These are phyloP conservation scores for Cichorium intybus DNA, from an alignment of 140 eudicot genomes.

Conservation along the genomic window DNA sequence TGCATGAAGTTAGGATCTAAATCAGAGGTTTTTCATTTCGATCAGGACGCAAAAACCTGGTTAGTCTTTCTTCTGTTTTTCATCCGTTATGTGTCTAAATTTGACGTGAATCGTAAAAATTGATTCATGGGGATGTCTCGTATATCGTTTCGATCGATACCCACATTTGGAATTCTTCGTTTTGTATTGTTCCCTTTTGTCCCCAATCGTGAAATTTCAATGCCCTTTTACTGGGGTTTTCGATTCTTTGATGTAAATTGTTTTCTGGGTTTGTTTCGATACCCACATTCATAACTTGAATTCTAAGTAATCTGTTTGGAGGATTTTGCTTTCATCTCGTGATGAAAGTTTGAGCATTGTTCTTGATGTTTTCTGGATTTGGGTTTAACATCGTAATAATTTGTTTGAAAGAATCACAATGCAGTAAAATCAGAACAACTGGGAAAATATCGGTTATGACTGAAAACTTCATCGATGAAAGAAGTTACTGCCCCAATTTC, in stretches of 20 bases:
- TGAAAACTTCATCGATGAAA: neutral
- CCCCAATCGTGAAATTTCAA: conserved; percentile 19
- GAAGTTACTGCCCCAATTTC: neutral
- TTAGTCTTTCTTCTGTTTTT: conserved; percentile 22
- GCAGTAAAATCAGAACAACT: neutral
- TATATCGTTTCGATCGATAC: conserved; percentile 13
- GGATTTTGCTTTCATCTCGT: conserved; percentile 3
- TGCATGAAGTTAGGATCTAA: conserved; percentile 69
- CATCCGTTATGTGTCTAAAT: neutral
- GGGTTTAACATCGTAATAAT: conserved; percentile 4
- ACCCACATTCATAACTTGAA: conserved; percentile 17
- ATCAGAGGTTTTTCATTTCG: conserved; percentile 52
- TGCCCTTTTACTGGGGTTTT: neutral
- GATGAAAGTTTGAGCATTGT: conserved; percentile 8
- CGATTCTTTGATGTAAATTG: conserved; percentile 9
- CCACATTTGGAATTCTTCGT: conserved; percentile 8
- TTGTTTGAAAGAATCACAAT: neutral
- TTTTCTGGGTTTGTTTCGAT: conserved; percentile 5
- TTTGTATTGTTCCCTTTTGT: neutral
- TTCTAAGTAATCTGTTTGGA: neutral
- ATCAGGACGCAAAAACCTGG: conserved; percentile 48
- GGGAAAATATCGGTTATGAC: neutral
- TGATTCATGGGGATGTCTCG: conserved; percentile 18
- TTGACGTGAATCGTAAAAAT: neutral
- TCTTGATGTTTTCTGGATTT: conserved; percentile 11